These are phyloP conservation scores for Setomelanomma holmii DNA, from an alignment of 2,329 filamentous ascomycete genomes.

Conservation along the genomic window DNA sequence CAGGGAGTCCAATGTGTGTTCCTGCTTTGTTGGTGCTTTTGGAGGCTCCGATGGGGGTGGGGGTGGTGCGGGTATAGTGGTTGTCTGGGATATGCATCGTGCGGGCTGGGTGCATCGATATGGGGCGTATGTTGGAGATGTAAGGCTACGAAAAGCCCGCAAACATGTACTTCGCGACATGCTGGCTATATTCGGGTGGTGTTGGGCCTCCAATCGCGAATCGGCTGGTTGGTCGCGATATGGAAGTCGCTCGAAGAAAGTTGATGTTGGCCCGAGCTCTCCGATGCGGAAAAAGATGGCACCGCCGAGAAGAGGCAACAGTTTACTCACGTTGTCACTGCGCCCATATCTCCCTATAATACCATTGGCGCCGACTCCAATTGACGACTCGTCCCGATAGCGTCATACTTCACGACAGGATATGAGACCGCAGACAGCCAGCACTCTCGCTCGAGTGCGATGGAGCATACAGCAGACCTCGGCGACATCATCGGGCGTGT, in stretches of 20 bases:
- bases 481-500: slow-evolving; percentile 47
- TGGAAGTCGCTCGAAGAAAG: slow-evolving; percentile 27
- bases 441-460: slow-evolving; percentile 52
- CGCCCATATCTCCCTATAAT: slow-evolving; percentile 17
- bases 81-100: slow-evolving; percentile 46
- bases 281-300: slow-evolving; percentile 34
- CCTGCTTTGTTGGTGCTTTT: too few species aligned
- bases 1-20: slow-evolving; percentile 16
- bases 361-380: slow-evolving; percentile 17
- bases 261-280: slow-evolving; percentile 31
- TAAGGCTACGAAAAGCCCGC: slow-evolving; percentile 40
- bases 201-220: slow-evolving; percentile 21
- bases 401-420: slow-evolving; percentile 8
- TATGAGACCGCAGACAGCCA: slow-evolving; percentile 54
- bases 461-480: slow-evolving; percentile 47
- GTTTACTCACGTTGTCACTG: slow-evolving; percentile 31
- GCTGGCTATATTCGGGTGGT: slow-evolving; percentile 30
- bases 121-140: slow-evolving; percentile 40
- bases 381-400: slow-evolving; percentile 4
- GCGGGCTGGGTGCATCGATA: slow-evolving; percentile 41
- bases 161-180: slow-evolving; percentile 25
- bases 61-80: slow-evolving; percentile 20
- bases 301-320: slow-evolving; percentile 16
- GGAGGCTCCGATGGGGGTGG: slow-evolving; percentile 3
- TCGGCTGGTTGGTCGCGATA: slow-evolving; percentile 9